Evolutionary conservation across 2,329 filamentous ascomycete genomes (phyloP), one percentile per base, ranked within the genome.

Genomic region (Teratosphaeria viscida): DNA sequence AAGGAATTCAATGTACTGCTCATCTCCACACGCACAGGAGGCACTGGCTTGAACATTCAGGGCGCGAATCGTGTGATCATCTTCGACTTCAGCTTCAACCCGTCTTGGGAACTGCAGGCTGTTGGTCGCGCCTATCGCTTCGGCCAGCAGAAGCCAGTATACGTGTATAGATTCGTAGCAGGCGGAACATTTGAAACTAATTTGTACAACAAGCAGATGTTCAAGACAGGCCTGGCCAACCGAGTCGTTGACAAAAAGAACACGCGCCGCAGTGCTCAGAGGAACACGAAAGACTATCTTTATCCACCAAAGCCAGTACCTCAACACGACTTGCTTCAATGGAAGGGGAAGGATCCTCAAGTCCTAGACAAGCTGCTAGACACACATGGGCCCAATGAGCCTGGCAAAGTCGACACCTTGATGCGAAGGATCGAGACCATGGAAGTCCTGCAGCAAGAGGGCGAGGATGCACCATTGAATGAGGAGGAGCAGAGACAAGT

Each of bases 61-160:
- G 86, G 87, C 1, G 92, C 92, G 1, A 96, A 91, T 70, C 84
- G 92, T 23, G 89, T 96, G 1, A 82, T 96, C 23, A 87, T 96
- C 23, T 88, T 95, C 59, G 92, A 96, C 70, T 90, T 88, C 68
- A 79, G 81, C 62, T 96, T 86, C 75, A 94, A 92, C 63, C 92
- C 92, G 0, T 81, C 85, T 5, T 80, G 86, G 69, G 92, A 96
- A 72, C 86, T 91, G 67, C 92, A 96, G 73, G 92, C 92, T 1
- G 84, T 96, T 56, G 92, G 90, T 1, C 82, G 92, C 57, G 87
- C 89, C 0, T 96, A 94, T 72, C 88, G 92, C 0, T 82, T 96
- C 37, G 90, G 91, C 0, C 92, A 96, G 72, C 77, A 75, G 43
- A 94, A 92, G 66, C 79, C 82, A 0, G 91, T 95, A 0, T 92